Base-by-base conservation (phyloP, 2,329 filamentous ascomycete genomes). In the Chaetomium strumarium region DNA sequence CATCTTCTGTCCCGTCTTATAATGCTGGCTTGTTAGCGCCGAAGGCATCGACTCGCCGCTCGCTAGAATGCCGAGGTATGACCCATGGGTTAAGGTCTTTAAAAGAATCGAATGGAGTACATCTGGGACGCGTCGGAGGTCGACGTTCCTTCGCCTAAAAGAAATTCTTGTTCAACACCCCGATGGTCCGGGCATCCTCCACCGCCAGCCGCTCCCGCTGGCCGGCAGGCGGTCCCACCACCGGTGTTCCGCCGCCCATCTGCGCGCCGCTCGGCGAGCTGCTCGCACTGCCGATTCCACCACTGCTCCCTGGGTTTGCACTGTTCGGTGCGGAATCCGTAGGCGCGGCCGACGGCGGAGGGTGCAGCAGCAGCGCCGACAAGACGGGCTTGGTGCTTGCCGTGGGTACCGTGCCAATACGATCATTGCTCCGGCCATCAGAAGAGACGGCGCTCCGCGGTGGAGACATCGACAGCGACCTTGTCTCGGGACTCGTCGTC, bases 361-460 rank as follows among this genome's bases (percentile, higher is more conserved):
- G 73, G 61, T 81, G 77, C n/a, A 78, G 67, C 9, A 80, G 67
- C 14, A 73, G 65, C 1, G 72, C 72, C 8, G 76, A 75, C 6
- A 80, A 61, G 61, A 43, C 37, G 10, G 47, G 46, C 9, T 41
- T 45, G 3, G 48, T 55, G 39, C 48, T 60, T 56, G 19, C 46
- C 19, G 60, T 59, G 7, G 63, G 55, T 9, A 40, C 39, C 1
- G 45, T 41, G 5, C 38, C 9, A 24, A 13, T 9, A 13, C n/a
- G 37, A 19, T 30, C 17, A 24, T 13, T 13, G 20, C 36, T 33
- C 2, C 24, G 30, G 17, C 20, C 7, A 6, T 41, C 37, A 11
- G 41, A 54, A 19, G 41, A 54, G 30, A 54, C 39, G 40, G 68
- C 68, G 51, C 67, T 70, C 43, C 72, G 69, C 0, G 75, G 73